Percentiles rank a stretch among this genome's conserved stretches.
phyloP scores from a whole-genome alignment of 176 grass and related monocot species.

The Themeda triandra region DNA sequence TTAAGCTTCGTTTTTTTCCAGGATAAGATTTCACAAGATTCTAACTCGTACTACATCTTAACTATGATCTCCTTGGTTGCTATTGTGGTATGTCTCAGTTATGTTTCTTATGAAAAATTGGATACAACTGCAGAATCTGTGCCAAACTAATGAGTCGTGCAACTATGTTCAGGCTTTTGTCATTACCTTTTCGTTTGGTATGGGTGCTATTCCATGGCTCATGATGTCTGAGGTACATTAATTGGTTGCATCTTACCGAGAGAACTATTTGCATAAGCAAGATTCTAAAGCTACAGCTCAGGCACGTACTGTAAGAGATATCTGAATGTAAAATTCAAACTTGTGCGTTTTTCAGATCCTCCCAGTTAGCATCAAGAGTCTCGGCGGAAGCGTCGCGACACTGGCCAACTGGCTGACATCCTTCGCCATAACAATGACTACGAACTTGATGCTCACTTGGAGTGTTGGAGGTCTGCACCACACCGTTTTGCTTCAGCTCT shows the following conservation, averaged over 20 bases:
- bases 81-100: constrained; percentile 59
- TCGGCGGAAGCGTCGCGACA: constrained; percentile 74
- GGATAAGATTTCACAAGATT: constrained; percentile 50
- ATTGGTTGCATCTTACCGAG: too few relatives aligned
- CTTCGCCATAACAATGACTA: constrained; percentile 82
- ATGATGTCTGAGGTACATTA: too few relatives aligned
- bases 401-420: constrained; percentile 91
- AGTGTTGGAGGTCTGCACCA: constrained; percentile 68
- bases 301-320: background rate
- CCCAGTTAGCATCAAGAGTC: constrained; percentile 77
- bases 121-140: background rate
- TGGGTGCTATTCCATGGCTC: too few relatives aligned
- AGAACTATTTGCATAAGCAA: constrained; percentile 5
- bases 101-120: constrained; percentile 12
- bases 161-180: background rate
- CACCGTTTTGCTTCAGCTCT: background rate
- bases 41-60: constrained; percentile 53
- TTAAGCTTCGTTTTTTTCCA: constrained; percentile 36
- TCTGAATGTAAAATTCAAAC: background rate
- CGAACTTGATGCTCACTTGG: constrained; percentile 87
- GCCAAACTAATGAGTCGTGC: background rate
- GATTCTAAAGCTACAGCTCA: background rate
- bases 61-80: constrained; percentile 76
- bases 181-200: too few relatives aligned
- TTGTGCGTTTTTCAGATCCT: constrained; percentile 43